phyloP scores from a whole-genome alignment of 2,329 filamentous ascomycete genomes.

The Penicillium digitatum region DNA sequence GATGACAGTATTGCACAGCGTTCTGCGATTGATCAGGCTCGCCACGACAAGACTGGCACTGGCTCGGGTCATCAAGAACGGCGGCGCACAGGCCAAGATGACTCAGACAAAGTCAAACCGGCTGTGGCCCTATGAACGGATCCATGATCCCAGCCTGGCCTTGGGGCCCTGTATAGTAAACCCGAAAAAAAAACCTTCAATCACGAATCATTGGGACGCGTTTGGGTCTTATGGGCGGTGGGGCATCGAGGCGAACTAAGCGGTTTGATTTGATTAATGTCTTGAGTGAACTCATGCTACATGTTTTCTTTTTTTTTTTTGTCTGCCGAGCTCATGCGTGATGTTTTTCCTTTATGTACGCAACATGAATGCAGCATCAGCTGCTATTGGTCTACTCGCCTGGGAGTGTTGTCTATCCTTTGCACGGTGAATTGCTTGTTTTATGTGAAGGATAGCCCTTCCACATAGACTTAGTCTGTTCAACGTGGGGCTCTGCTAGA shows the following conservation, averaged over 20 bases:
- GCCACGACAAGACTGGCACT: constrained; percentile 69
- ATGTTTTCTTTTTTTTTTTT: constrained; percentile 19
- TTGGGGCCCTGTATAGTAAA: constrained; percentile 41
- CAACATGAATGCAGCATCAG: constrained; percentile 15
- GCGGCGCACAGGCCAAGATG: constrained; percentile 44
- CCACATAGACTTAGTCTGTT: neutral
- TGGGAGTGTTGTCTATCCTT: neutral
- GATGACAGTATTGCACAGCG: constrained; percentile 93
- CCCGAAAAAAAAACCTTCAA: constrained; percentile 26
- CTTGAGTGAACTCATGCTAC: constrained; percentile 26
- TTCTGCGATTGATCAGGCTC: constrained; percentile 82
- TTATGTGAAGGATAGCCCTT: neutral
- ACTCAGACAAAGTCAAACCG: constrained; percentile 43
- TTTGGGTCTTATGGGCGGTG: constrained; percentile 34
- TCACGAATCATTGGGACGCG: constrained; percentile 36
- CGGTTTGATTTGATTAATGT: constrained; percentile 33
- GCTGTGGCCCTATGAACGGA: constrained; percentile 29
- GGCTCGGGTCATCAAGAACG: constrained; percentile 38
- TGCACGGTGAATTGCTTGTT: neutral
- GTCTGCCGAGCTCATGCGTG: constrained; percentile 19
- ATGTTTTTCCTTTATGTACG: constrained; percentile 16
- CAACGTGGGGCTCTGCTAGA: neutral
- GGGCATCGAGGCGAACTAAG: constrained; percentile 41
- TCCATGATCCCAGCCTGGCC: constrained; percentile 23
- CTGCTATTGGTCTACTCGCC: constrained; percentile 15